Evolutionary conservation across 2,329 filamentous ascomycete genomes (phyloP), one percentile per base, ranked within the genome.

Genomic region (Trichoderma atroviride): DNA sequence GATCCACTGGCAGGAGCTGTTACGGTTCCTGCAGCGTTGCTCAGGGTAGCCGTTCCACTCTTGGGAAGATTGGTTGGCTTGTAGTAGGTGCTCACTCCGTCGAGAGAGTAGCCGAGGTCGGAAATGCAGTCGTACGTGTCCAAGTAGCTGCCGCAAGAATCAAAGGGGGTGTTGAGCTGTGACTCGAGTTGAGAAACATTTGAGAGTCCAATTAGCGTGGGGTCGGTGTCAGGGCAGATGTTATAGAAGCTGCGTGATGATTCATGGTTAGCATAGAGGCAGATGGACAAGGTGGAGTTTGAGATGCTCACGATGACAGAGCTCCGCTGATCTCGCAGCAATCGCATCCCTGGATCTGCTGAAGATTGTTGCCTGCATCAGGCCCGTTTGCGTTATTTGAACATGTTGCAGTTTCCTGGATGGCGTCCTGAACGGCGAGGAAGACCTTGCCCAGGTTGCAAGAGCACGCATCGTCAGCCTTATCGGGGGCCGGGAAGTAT

Each of bases 401-500:
- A n/a, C 70, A 73, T 33, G 35, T 66, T 19, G 56, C 53, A 14
- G 56, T 55, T 60, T 75, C 68, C 16, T 71, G 47, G 52, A 74
- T 72, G 59, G 69, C 71, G 53, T 59, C 71, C 16, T 73, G 61
- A 52, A 74, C 60, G 6, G 71, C 73, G 31, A 65, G 47, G 64
- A 71, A 75, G 24, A 81, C 73, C 56, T 75, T 76, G 61, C 77
- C 79, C 3, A 80, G 59, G 70, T 79, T 78, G 71, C 79, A 81
- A 14, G 79, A 80, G 73, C 79, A 81, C 29, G 76, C 75, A 62
- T 76, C 75, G 10, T 75, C 73, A 0, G 76, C 79, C 57, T 78
- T 72, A 27, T 76, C 73, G 1, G 79, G 79, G 0, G 76, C 72
- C 3, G 79, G 79, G 69, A 79, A 81, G 73, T 80, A 81, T n/a